A percentile compares a stretch with the other conserved stretches of the same genome.
phyloP scores from a whole-genome alignment of 2,329 filamentous ascomycete species.

The Colletotrichum orbiculare region DNA sequence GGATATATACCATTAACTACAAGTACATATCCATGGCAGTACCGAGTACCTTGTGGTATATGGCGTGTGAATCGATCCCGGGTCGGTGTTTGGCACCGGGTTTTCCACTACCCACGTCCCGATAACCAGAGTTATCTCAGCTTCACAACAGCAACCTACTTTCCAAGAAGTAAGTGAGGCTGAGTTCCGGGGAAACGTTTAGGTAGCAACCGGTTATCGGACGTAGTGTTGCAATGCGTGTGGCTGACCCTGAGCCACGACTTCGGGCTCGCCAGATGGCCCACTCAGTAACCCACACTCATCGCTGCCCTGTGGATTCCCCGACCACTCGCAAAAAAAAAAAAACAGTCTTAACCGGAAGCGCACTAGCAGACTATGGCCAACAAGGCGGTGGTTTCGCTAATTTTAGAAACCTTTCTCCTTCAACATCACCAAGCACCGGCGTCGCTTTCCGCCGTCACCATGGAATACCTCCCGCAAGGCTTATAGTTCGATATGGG shows the following conservation, averaged over 20 bases:
- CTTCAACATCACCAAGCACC: conserved; percentile 4
- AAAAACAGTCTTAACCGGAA: conserved; percentile 3
- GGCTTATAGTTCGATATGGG: conserved; percentile 16
- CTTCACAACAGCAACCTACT: neutral
- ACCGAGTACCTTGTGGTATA: too few species aligned
- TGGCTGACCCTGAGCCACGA: conserved; percentile 27
- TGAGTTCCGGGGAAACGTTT: neutral
- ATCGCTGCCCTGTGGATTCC: neutral
- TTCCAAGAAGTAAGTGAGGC: too few species aligned
- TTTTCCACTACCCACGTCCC: conserved; percentile 25
- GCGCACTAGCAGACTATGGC: conserved; percentile 9
- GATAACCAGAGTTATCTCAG: conserved; percentile 13
- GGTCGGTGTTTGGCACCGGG: conserved; percentile 8
- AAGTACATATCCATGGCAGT: too few species aligned
- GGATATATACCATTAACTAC: too few species aligned
- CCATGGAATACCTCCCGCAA: conserved; percentile 10
- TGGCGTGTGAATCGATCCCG: too few species aligned
- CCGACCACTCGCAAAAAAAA: too few species aligned
- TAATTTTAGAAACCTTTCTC: conserved; percentile 26
- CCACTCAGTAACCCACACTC: conserved; percentile 7
- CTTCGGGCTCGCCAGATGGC: conserved; percentile 32
- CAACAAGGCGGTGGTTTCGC: conserved; percentile 15
- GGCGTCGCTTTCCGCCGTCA: conserved; percentile 15
- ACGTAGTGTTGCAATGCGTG: conserved; percentile 15
- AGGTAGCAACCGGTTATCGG: conserved; percentile 26